Evolutionary conservation across 805 yeast species (phyloP).

Genomic region (Yarrowia keelungensis): DNA sequence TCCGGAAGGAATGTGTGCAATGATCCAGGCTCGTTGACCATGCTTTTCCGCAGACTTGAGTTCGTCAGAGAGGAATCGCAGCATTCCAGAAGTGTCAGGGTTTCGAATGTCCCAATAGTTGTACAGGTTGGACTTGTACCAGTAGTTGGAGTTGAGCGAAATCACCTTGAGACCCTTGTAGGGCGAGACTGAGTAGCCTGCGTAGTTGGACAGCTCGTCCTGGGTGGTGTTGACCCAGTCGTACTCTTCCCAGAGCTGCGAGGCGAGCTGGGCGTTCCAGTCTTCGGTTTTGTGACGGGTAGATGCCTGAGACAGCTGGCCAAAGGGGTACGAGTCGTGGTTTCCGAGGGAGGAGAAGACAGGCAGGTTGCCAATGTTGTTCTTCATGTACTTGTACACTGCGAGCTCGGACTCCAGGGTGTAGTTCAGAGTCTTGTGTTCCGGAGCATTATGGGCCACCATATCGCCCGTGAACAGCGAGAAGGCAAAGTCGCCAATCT

Average conservation of each 20-base stretch:
- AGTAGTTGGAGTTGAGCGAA: slow-evolving; percentile 70
- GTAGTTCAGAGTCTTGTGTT: slow-evolving; percentile 56
- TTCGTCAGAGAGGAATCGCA: slow-evolving; percentile 67
- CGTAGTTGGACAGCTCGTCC: slow-evolving; percentile 49
- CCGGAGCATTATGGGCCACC: slow-evolving; percentile 64
- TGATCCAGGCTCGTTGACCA: slow-evolving; percentile 74
- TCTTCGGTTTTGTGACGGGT: slow-evolving; percentile 55
- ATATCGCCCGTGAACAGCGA: slow-evolving; percentile 76
- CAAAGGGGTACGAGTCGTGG: slow-evolving; percentile 77
- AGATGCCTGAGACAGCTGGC: slow-evolving; percentile 64
- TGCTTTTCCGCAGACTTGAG: slow-evolving; percentile 63
- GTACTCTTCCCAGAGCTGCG: slow-evolving; percentile 57
- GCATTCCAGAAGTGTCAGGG: slow-evolving; percentile 68
- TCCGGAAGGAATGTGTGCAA: slow-evolving; percentile 70
- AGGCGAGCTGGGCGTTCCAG: slow-evolving; percentile 59
- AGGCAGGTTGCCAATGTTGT: slow-evolving; percentile 58
- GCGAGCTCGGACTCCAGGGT: slow-evolving; percentile 61
- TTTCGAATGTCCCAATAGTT: slow-evolving; percentile 55
- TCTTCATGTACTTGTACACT: slow-evolving; percentile 61
- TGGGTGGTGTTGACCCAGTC: slow-evolving; percentile 55
- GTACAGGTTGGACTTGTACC: slow-evolving; percentile 69
- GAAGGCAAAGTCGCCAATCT: slow-evolving; percentile 57
- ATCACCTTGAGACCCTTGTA: slow-evolving; percentile 64
- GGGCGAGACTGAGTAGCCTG: slow-evolving; percentile 67
- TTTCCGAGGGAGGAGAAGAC: slow-evolving; percentile 70